Base-by-base conservation (phyloP, 2,329 filamentous ascomycete genomes). In the Cytospora mali region DNA sequence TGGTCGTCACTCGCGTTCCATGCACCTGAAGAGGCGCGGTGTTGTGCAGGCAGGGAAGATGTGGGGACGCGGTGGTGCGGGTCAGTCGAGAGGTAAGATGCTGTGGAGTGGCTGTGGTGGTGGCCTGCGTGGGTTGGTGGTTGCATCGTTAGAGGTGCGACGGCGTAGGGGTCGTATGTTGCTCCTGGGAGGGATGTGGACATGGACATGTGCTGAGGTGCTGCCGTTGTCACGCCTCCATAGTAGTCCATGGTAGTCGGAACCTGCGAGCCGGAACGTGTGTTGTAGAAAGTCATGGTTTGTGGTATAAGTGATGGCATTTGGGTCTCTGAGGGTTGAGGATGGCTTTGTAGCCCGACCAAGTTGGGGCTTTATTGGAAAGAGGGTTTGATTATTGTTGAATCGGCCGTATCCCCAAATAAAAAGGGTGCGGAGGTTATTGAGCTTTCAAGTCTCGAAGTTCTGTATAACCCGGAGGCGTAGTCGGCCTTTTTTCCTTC, bases 1-100 rank as follows among this genome's bases (percentile, higher is more conserved):
- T 89, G 83, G 74, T 96, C 92, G 68, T 95, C 91, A 54, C 86
- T 81, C 1, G 84, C 79, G 33, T 84, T 88, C 92, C 92, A 96
- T 1, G 88, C 87, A 10, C 84, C 85, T 0, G 85, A 86, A 35
- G 85, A 85, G 27, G 85, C 78, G 54, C 86, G 82, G 67, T 83
- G 77, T 39, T 79, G 79, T 62, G 75, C 66, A 66, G 71, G 76
- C 7, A 71, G 74, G 58, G 62, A 73, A 63, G 60, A 72, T 62
- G 75, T 53, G 69, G 65, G 35, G 74, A 67, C 11, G 70, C 68
- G n/a, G 75, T 70, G 28, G 73, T 68, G n/a, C 13, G 69, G 68
- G 42, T 75, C 67, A 63, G 80, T 81, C 10, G 73, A 67, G 21
- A 80, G 77, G 67, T 81, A 81, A 51, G 71, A 69, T 23, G 70